These are phyloP conservation scores for Fomitopsis serialis DNA, from an alignment of 768 basidiomycete genomes.

Conservation along the genomic window DNA sequence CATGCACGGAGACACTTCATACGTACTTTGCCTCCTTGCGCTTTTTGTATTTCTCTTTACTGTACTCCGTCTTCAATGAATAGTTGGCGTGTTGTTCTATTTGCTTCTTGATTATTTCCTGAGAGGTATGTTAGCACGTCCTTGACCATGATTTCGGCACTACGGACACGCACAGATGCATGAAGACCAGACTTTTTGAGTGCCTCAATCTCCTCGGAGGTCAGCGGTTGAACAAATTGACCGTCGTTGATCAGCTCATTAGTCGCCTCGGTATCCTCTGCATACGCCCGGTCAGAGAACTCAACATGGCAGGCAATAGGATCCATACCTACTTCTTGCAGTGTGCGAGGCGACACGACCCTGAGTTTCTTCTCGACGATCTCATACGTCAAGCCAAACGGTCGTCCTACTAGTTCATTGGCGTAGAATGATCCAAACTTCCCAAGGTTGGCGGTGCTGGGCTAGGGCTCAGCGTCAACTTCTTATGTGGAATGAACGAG, in stretches of 20 bases:
- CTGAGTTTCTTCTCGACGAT: constrained; percentile 68
- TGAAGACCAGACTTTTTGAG: constrained; percentile 80
- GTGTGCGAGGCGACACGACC: constrained; percentile 51
- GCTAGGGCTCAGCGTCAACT: neutral
- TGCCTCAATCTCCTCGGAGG: constrained; percentile 75
- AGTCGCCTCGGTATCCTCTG: constrained; percentile 95
- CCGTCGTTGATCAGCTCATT: constrained; percentile 94
- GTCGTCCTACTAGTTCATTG: constrained; percentile 73
- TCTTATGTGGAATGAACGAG: neutral
- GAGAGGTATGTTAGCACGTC: constrained; percentile 11
- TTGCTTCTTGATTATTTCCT: constrained; percentile 95
- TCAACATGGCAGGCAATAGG: neutral
- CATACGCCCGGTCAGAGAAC: constrained; percentile 7
- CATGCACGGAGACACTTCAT: neutral
- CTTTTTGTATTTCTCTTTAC: constrained; percentile 97
- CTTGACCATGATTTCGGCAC: neutral
- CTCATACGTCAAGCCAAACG: constrained; percentile 88
- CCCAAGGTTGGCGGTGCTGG: constrained; percentile 69
- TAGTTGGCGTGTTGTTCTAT: constrained; percentile 92
- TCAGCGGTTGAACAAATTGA: constrained; percentile 77
- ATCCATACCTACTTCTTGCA: constrained; percentile 76
- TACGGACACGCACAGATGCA: constrained; percentile 45
- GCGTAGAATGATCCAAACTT: constrained; percentile 82
- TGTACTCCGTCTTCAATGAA: constrained; percentile 93
- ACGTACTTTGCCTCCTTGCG: constrained; percentile 93